Evolutionary conservation across 2,329 filamentous ascomycete genomes (phyloP).

Genomic region (Chrysoporthe deuterocubensis): DNA sequence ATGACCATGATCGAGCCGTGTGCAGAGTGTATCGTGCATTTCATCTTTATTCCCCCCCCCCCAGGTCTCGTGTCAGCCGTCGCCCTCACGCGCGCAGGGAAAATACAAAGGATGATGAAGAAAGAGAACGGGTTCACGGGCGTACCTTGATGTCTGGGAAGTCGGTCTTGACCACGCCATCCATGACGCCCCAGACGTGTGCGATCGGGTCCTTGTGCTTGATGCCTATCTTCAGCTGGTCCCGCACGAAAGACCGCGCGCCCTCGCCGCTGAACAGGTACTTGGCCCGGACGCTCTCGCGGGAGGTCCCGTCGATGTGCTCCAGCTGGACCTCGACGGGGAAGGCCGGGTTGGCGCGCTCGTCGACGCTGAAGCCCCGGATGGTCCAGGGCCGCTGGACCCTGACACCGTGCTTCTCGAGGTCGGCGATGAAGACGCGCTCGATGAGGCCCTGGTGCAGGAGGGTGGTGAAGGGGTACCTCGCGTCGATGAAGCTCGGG

Average conservation of each 20-base stretch:
- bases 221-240: constrained; percentile 71
- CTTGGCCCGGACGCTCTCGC: constrained; percentile 70
- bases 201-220: constrained; percentile 71
- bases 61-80: not conserved
- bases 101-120: no score
- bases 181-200: constrained; percentile 78
- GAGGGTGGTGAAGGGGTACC: constrained; percentile 72
- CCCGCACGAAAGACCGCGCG: constrained; percentile 67
- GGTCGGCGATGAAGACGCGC: constrained; percentile 68
- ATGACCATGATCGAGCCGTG: constrained; percentile 81
- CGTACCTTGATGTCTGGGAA: constrained; percentile 76
- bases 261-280: constrained; percentile 76
- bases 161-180: constrained; percentile 72
- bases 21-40: constrained; percentile 76
- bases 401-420: constrained; percentile 62
- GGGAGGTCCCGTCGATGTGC: constrained; percentile 72
- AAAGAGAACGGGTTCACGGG: not conserved
- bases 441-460: constrained; percentile 75
- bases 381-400: constrained; percentile 71
- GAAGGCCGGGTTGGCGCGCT: constrained; percentile 63
- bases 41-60: constrained; percentile 53
- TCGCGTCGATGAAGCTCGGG: constrained; percentile 77
- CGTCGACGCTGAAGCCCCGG: constrained; percentile 62
- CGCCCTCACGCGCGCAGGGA: not conserved
- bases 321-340: constrained; percentile 80